These are phyloP conservation scores for Boletus huronensis DNA, from an alignment of 768 basidiomycete genomes.

Conservation along the genomic window DNA sequence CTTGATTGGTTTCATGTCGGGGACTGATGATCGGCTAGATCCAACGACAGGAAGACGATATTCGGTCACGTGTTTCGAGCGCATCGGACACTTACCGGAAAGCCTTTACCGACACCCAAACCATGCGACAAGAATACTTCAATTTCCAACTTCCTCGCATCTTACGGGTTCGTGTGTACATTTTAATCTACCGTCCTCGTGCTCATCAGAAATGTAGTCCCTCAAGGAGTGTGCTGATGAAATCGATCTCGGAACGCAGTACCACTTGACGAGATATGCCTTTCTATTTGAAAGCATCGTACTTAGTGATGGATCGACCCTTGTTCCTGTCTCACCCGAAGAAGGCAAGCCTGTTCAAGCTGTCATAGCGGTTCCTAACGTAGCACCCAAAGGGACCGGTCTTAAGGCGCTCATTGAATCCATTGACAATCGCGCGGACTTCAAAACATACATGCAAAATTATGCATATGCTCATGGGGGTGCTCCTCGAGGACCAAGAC, in stretches of 20 bases:
- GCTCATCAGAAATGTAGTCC: slow-evolving; percentile 44
- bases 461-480: slow-evolving; percentile 87
- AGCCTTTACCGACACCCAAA: slow-evolving; percentile 84
- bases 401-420: slow-evolving; percentile 84
- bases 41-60: slow-evolving; percentile 92
- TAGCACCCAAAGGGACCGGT: slow-evolving; percentile 48
- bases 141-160: slow-evolving; percentile 95
- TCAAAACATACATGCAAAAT: slow-evolving; percentile 96
- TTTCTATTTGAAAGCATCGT: slow-evolving; percentile 92
- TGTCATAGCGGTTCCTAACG: slow-evolving; percentile 1
- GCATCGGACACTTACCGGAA: slow-evolving; percentile 90
- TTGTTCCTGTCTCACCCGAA: slow-evolving; percentile 69
- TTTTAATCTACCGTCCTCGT: background rate
- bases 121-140: slow-evolving; percentile 94
- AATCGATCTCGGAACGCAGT: slow-evolving; percentile 96
- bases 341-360: slow-evolving; percentile 49
- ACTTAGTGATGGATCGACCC: slow-evolving; percentile 80
- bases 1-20: slow-evolving; percentile 3
- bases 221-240: slow-evolving; percentile 96
- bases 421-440: slow-evolving; percentile 93
- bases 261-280: slow-evolving; percentile 91
- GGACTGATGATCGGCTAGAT: slow-evolving; percentile 45
- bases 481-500: slow-evolving; percentile 64
- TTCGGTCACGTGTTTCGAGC: slow-evolving; percentile 76
- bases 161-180: slow-evolving; percentile 63